Base-by-base conservation (phyloP, 23 red algal genomes). In the Gracilariopsis chorda region DNA sequence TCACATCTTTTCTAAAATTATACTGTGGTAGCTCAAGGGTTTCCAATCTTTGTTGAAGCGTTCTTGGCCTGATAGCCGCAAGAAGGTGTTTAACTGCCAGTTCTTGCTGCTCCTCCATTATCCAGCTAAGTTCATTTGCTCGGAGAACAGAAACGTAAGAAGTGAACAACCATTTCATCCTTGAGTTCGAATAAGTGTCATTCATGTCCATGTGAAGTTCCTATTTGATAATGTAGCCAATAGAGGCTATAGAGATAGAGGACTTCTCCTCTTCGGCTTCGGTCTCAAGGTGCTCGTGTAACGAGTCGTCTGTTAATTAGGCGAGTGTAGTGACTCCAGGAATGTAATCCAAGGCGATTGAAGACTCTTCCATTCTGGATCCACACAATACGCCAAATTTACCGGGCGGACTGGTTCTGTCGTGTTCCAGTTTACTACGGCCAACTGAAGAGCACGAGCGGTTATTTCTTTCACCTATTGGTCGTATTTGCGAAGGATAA, bases 351-450 rank as follows among this genome's bases (percentile, higher is more conserved):
- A 77, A 25, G 27, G 43, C 10, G 76, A 80, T 32, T 80, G 12
- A n/a, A 56, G 76, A n/a, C n/a, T n/a, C n/a, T n/a, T n/a, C 76
- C 51, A 53, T 56, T 80, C 76, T 19, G 76, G 19, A 44, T 80
- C 43, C 9, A 80, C 46, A 32, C 76, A 80, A 56, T 57, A 80
- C 0, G 8, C 21, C 0, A 80, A 32, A 0, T 17, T 80, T 23
- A 80, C 76, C 11, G 76, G 76, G 8, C 76, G 45, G 12, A 80
- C 76, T 20, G 76, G 76, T 29, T 80, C 51, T 13, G 46, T 80
- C 0, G 32, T 51, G 21, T n/a, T 80, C 17, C 42, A 59, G 0
- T 57, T 46, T n/a, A 55, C 11, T 16, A 39, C 51, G 16, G 76
- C 12, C 7, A 55, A 45, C 43, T 80, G 76, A 9, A 51, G 25